Percentiles rank a stretch among this genome's conserved stretches.
Evolutionary conservation across 805 yeast genomes (phyloP).

Genomic region (Lachancea mirantina): DNA sequence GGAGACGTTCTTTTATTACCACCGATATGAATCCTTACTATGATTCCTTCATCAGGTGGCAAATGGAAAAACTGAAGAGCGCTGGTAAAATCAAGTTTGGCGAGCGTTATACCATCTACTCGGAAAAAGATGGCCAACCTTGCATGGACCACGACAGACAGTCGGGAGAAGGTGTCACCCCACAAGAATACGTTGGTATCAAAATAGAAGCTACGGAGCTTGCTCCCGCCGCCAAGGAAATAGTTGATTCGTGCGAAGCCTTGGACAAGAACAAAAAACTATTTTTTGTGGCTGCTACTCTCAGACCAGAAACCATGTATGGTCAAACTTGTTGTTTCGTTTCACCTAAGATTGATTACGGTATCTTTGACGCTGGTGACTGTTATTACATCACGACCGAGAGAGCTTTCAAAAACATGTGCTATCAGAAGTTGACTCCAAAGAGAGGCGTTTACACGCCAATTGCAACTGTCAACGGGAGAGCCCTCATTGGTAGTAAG

Average conservation of each 20-base stretch:
- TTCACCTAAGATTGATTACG: constrained; percentile 88
- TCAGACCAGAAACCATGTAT: constrained; percentile 98
- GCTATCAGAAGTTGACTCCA: constrained; percentile 89
- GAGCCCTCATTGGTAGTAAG: constrained; percentile 73
- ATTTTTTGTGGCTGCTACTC: constrained; percentile 88
- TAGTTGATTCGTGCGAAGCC: constrained; percentile 26
- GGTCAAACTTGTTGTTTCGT: constrained; percentile 98
- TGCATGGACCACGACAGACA: constrained; percentile 99
- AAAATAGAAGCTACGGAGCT: constrained; percentile 68
- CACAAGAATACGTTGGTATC: constrained; percentile 93
- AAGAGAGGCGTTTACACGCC: constrained; percentile 70
- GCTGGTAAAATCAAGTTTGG: constrained; percentile 93
- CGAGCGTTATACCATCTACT: constrained; percentile 94
- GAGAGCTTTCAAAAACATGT: constrained; percentile 96
- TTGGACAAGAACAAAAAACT: constrained; percentile 53
- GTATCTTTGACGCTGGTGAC: constrained; percentile 78
- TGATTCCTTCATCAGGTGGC: constrained; percentile 95
- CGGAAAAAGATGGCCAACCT: constrained; percentile 97
- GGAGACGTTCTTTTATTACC: constrained; percentile 95
- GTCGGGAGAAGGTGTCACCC: constrained; percentile 93
- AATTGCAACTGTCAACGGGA: constrained; percentile 56
- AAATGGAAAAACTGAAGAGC: constrained; percentile 79
- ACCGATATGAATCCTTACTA: constrained; percentile 94
- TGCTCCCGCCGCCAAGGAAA: constrained; percentile 39
- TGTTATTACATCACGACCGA: constrained; percentile 79